Conservation (phyloP, 2,329 filamentous ascomycete genomes). For the Davidsoniella virescens region DNA sequence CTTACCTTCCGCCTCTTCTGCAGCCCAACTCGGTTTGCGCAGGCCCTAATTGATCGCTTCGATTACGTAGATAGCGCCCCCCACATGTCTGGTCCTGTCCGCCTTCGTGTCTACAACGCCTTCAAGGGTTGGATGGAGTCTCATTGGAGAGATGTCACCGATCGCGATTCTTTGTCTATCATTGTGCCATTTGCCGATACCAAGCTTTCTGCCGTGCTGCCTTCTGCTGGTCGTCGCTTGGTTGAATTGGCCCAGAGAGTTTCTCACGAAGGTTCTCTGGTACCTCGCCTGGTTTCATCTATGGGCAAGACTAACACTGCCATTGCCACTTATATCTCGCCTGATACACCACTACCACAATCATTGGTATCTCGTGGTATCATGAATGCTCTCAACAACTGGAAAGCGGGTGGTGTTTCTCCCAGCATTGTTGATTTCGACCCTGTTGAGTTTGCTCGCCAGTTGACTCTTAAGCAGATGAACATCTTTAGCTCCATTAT, state of each 20-base stretch:
- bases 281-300: slow-evolving; percentile 68
- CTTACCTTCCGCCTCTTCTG: slow-evolving; percentile 92
- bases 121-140: slow-evolving; percentile 97
- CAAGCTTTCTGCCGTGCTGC: slow-evolving; percentile 51
- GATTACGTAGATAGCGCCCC: slow-evolving; percentile 74
- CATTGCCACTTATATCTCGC: slow-evolving; percentile 46
- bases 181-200: slow-evolving; percentile 69
- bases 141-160: slow-evolving; percentile 76
- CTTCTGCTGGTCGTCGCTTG: slow-evolving; percentile 65
- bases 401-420: slow-evolving; percentile 52
- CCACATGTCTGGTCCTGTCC: slow-evolving; percentile 59
- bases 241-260: slow-evolving; percentile 68
- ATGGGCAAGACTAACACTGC: slow-evolving; percentile 79
- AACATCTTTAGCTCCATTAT: slow-evolving; percentile 80
- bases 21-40: slow-evolving; percentile 60
- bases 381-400: slow-evolving; percentile 51
- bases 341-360: slow-evolving; percentile 55
- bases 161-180: slow-evolving; percentile 56
- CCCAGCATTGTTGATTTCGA: slow-evolving; percentile 83
- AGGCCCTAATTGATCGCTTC: slow-evolving; percentile 76
- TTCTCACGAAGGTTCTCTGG: slow-evolving; percentile 53
- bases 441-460: slow-evolving; percentile 74
- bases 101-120: slow-evolving; percentile 83
- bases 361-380: slow-evolving; percentile 63
- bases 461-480: slow-evolving; percentile 86